Evolutionary conservation across 306 rosid genomes (phyloP).

Genomic region (Arachis stenosperma): DNA sequence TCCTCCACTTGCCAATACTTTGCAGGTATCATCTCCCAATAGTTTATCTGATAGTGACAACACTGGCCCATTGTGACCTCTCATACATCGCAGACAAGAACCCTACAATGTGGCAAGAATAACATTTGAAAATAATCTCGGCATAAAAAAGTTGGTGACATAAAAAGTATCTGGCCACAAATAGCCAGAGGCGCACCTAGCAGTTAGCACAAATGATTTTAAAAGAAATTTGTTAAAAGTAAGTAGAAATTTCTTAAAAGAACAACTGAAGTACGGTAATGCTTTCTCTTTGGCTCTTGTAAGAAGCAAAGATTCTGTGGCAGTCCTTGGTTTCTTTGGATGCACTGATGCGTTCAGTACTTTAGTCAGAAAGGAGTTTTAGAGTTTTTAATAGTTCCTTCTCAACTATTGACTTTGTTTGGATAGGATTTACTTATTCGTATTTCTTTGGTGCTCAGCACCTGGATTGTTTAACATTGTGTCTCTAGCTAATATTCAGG

Average conservation of each 20-base stretch:
- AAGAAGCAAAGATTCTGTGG: too few species aligned
- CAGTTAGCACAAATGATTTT: slow-evolving; percentile 22
- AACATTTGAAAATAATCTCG: neutral
- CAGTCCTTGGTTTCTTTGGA: too few species aligned
- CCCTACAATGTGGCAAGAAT: slow-evolving; percentile 49
- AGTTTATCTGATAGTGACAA: slow-evolving; percentile 71
- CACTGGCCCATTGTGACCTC: slow-evolving; percentile 90
- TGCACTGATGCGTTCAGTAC: too few species aligned
- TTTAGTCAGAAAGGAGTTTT: too few species aligned
- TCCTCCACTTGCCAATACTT: slow-evolving; percentile 93
- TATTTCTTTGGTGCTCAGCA: too few species aligned
- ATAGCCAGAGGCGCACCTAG: slow-evolving; percentile 14
- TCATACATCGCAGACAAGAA: slow-evolving; percentile 61
- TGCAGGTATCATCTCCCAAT: slow-evolving; percentile 67
- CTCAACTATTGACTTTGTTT: too few species aligned
- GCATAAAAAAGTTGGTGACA: slow-evolving; percentile 20
- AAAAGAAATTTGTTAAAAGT: slow-evolving; percentile 5
- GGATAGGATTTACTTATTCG: too few species aligned
- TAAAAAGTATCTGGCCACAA: slow-evolving; percentile 10
- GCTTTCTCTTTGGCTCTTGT: neutral
- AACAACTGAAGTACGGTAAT: neutral
- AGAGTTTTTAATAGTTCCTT: too few species aligned
- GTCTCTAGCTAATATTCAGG: too few species aligned
- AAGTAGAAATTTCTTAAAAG: slow-evolving; percentile 17
- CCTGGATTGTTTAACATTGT: too few species aligned